phyloP scores from a whole-genome alignment of 805 yeast species.

The Suhomyces kilbournensis region DNA sequence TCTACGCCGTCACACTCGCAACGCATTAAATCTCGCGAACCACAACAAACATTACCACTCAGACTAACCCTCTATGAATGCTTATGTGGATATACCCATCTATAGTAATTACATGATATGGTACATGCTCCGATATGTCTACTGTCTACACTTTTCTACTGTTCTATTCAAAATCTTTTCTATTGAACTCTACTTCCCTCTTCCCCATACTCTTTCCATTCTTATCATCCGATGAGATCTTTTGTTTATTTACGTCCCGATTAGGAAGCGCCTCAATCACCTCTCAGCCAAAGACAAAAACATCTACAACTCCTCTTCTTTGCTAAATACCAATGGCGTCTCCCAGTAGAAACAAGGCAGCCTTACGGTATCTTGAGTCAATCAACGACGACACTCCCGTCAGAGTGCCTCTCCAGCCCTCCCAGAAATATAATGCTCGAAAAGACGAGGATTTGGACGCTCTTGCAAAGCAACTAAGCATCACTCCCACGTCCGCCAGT shows the following conservation, averaged over 20 bases:
- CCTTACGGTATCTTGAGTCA: constrained; percentile 35
- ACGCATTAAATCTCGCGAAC: not conserved
- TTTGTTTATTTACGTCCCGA: constrained; percentile 1
- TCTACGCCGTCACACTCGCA: not conserved
- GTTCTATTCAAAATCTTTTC: not conserved
- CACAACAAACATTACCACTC: not conserved
- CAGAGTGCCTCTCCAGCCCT: constrained; percentile 30
- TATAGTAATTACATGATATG: not conserved
- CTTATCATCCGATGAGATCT: constrained; percentile 1
- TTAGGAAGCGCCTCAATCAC: not conserved
- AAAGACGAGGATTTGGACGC: constrained; percentile 36
- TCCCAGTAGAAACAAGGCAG: constrained; percentile 21
- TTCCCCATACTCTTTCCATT: not conserved
- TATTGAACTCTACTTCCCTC: not conserved
- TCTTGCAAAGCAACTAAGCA: constrained; percentile 36
- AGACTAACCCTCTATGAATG: not conserved
- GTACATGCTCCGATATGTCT: not conserved
- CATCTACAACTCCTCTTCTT: not conserved
- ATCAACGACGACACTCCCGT: constrained; percentile 26
- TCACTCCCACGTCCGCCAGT: constrained; percentile 19
- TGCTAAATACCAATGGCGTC: constrained; percentile 4
- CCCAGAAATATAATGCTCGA: constrained; percentile 22
- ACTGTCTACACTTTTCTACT: not conserved
- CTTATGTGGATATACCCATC: not conserved
- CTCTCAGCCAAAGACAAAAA: not conserved